Evolutionary conservation across 805 yeast genomes (phyloP).

Genomic region (Yamadazyma scolyti): DNA sequence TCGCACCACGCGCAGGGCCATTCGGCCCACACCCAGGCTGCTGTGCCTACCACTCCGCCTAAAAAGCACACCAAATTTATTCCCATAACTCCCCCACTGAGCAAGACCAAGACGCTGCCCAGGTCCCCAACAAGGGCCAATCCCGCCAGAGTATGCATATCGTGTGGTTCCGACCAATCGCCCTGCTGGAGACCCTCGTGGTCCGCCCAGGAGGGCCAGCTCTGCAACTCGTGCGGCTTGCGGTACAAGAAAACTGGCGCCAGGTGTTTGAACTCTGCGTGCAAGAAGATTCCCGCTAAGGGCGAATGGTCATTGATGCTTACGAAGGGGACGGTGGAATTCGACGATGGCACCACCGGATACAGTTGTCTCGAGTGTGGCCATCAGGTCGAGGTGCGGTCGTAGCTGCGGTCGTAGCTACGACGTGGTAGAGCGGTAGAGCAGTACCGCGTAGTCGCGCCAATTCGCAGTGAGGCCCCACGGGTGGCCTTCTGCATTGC

Average conservation of each 20-base stretch:
- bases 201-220: slow-evolving; percentile 87
- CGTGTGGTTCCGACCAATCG: slow-evolving; percentile 85
- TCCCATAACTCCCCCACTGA: slow-evolving; percentile 41
- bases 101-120: slow-evolving; percentile 22
- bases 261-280: slow-evolving; percentile 69
- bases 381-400: slow-evolving; percentile 37
- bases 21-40: background rate
- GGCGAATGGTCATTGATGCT: slow-evolving; percentile 93
- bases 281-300: slow-evolving; percentile 91
- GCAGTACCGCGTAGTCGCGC: no score
- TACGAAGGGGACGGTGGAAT: slow-evolving; percentile 50
- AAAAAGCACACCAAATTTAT: slow-evolving; percentile 26
- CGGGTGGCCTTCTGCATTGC: no score
- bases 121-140: slow-evolving; percentile 29
- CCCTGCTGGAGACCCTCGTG: slow-evolving; percentile 99
- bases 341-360: slow-evolving; percentile 38
- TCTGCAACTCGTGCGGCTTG: slow-evolving; percentile 94
- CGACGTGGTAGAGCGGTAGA: no score
- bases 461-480: no score
- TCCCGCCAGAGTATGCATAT: slow-evolving; percentile 65
- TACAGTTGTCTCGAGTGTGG: slow-evolving; percentile 43
- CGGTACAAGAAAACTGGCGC: slow-evolving; percentile 93
- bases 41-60: no score
- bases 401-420: no score
- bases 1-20: slow-evolving; percentile 1